Evolutionary conservation across 2,329 filamentous ascomycete genomes (phyloP), one percentile per base, ranked within the genome.

Genomic region (Aureobasidium sp.): DNA sequence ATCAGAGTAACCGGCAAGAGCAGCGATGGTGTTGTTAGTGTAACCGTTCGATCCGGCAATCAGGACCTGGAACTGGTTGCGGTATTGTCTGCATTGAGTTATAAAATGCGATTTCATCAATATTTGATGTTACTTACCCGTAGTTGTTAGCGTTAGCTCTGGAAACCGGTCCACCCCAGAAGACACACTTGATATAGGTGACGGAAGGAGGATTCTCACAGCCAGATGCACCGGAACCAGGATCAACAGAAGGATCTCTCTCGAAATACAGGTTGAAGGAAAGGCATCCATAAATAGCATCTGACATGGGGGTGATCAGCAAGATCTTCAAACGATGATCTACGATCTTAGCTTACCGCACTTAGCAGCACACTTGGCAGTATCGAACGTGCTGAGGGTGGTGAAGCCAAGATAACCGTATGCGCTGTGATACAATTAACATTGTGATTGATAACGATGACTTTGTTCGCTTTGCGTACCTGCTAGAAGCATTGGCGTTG

Each of bases 1-100:
- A 36, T 54, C 63, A 63, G 63, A 67, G 61, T 62, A 68, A 42
- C 61, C 61, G 39, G 44, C 44, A 29, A 59, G 59, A 16, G 64
- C 42, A 30, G 65, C 58, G 1, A 66, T 34, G 29, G 64, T 59
- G 36, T 63, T 57, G 44, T 66, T 67, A 53, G 61, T 64, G 65
- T 66, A 70, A 6, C 75, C 77, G 59, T 79, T 77, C 39, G 73
- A 76, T 27, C 73, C 77, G n/a, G 75, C 71, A 48, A 78, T 75
- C 36, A 74, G 71, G 41, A 78, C 72, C 15, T 71, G 66, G 71
- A 78, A 71, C 13, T 67, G 48, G 36, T 62, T 65, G 11, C 72
- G 69, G 53, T 62, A 70, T 63, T 75, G 68, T 53, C 49, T 41
- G 30, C 5, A 27, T 37, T 16, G 6, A 37, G 48, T 52, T 8